phyloP scores from a whole-genome alignment of 306 rosid species.

The Acacia acuminata region DNA sequence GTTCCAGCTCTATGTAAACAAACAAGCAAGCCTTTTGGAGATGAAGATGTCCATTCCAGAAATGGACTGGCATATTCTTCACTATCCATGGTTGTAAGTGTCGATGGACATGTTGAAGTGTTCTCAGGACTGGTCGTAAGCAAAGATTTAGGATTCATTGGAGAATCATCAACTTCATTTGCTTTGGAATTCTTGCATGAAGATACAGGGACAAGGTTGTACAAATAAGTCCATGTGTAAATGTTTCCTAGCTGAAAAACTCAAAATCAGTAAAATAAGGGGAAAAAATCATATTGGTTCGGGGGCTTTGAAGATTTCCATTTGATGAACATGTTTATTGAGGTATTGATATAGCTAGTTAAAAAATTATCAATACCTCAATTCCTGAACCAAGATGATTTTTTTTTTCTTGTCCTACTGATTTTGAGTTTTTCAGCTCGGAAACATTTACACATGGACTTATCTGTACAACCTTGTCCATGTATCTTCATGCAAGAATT shows the following conservation, averaged over 20 bases:
- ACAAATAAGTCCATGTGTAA: conserved; percentile 41
- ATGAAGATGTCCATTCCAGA: conserved; percentile 10
- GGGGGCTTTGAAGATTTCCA: background rate
- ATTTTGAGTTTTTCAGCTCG: conserved; percentile 31
- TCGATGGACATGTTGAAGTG: background rate
- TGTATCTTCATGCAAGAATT: conserved; percentile 27
- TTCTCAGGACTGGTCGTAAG: conserved; percentile 18
- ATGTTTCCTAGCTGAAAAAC: conserved; percentile 32
- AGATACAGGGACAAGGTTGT: conserved; percentile 37
- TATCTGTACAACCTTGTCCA: conserved; percentile 40
- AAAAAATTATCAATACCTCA: background rate
- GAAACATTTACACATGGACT: conserved; percentile 38
- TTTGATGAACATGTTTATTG: too few species aligned
- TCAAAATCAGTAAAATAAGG: too few species aligned
- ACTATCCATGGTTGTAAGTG: conserved; percentile 43
- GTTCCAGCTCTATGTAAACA: conserved; percentile 36
- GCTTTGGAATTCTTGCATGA: conserved; percentile 13
- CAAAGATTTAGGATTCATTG: background rate
- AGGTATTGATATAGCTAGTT: background rate
- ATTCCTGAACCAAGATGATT: background rate
- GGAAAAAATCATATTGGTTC: background rate
- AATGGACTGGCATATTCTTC: conserved; percentile 38
- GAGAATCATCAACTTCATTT: conserved; percentile 13
- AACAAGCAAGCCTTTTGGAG: conserved; percentile 38
- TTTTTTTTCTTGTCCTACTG: background rate